Evolutionary conservation across 805 yeast genomes (phyloP).

Genomic region (Grigorovia yakushimaensis): DNA sequence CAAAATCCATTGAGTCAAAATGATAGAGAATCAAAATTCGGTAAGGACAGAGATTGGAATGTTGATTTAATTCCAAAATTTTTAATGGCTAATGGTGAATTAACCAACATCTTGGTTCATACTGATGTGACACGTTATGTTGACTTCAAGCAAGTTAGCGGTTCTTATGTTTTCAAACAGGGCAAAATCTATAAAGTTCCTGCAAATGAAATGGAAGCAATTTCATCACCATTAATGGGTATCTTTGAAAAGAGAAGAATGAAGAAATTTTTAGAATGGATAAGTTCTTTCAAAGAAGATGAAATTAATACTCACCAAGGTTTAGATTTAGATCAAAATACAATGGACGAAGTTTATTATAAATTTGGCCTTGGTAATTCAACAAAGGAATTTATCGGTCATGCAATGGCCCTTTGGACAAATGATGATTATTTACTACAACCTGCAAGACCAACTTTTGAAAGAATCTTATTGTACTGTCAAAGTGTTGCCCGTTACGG

Average conservation of each 20-base stretch:
- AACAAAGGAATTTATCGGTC: slow-evolving; percentile 94
- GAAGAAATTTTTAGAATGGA: slow-evolving; percentile 84
- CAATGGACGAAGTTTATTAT: slow-evolving; percentile 84
- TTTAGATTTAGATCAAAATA: slow-evolving; percentile 71
- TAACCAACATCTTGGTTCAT: slow-evolving; percentile 88
- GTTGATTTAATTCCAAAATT: slow-evolving; percentile 95
- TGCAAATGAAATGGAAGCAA: slow-evolving; percentile 81
- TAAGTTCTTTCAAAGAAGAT: slow-evolving; percentile 72
- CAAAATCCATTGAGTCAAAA: slow-evolving; percentile 61
- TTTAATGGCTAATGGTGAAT: slow-evolving; percentile 94
- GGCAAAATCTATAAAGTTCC: slow-evolving; percentile 95
- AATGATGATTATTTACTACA: slow-evolving; percentile 80
- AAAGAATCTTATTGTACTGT: slow-evolving; percentile 74
- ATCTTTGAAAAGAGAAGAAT: slow-evolving; percentile 91
- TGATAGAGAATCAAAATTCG: slow-evolving; percentile 58
- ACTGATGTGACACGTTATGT: slow-evolving; percentile 93
- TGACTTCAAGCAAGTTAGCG: slow-evolving; percentile 94
- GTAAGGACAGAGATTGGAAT: slow-evolving; percentile 96
- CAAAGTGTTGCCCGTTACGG: slow-evolving; percentile 92
- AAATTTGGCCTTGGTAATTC: slow-evolving; percentile 88
- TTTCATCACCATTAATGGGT: slow-evolving; percentile 88
- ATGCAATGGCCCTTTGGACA: slow-evolving; percentile 95
- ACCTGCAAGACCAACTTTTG: slow-evolving; percentile 88
- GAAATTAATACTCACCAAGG: slow-evolving; percentile 76
- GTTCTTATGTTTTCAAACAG: slow-evolving; percentile 79